Percentiles rank a stretch among this genome's conserved stretches.
Conservation (phyloP, 148 eudicot genomes). For the Persicaria tinctoria region DNA sequence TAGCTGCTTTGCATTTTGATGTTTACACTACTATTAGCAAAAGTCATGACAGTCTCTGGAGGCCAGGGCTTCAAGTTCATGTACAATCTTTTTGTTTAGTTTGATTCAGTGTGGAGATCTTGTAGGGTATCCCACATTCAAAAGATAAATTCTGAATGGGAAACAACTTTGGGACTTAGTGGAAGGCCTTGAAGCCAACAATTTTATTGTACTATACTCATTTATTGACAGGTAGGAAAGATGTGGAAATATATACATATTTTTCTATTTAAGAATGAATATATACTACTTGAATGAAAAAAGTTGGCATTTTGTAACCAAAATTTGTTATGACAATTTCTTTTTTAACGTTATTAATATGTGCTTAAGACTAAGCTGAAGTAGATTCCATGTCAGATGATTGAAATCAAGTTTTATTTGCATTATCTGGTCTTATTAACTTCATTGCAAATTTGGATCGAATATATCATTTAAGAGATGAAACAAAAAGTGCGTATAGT, state of each 20-base stretch:
- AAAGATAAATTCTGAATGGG: slow-evolving; percentile 90
- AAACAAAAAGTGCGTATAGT: neutral
- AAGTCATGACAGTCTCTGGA: slow-evolving; percentile 15
- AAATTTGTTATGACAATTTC: neutral
- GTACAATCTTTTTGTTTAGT: neutral
- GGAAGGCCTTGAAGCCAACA: slow-evolving; percentile 88
- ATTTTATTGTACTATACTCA: slow-evolving; percentile 80
- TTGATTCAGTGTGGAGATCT: slow-evolving; percentile 18
- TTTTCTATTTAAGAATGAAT: neutral
- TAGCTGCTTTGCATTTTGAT: slow-evolving; percentile 39
- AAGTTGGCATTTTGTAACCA: neutral
- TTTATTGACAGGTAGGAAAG: slow-evolving; percentile 71
- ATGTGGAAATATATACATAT: neutral
- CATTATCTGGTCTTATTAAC: neutral
- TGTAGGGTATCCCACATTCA: slow-evolving; percentile 94
- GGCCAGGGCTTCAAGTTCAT: slow-evolving; percentile 9
- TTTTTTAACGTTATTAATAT: neutral
- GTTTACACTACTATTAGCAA: slow-evolving; percentile 15
- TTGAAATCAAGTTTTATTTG: slow-evolving; percentile 1
- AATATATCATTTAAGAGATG: neutral
- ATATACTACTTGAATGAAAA: neutral
- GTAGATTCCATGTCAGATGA: neutral
- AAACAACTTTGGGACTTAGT: slow-evolving; percentile 76
- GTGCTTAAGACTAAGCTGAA: neutral
- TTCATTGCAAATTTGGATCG: neutral